Evolutionary conservation across 169 alveolate genomes (phyloP), one percentile per base, ranked within the genome.

Genomic region (Eimeria falciformis): DNA sequence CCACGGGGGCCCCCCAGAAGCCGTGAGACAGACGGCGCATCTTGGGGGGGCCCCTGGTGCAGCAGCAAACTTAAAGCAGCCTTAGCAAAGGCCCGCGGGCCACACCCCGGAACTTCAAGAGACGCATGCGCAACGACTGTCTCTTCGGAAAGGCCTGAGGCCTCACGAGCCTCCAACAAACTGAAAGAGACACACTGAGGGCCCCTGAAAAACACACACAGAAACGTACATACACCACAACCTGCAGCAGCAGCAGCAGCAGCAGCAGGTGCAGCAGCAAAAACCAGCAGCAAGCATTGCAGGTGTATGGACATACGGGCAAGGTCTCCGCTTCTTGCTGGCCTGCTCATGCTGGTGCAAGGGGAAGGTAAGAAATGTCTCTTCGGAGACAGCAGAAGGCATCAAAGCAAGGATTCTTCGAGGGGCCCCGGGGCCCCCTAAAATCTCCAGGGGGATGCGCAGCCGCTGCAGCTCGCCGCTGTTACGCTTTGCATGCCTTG

Each of bases 41-140:
- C 83, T 37, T 71, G 58, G 23, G 83, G 83, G 62, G 83, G 33
- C 5, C 83, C 83, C n/a, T 71, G 58, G 23, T 71, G 83, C 53
- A 71, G 83, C 83, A 71, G 56, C 62, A 71, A 3, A 43, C 83
- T 71, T 14, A 71, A 29, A 29, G 83, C 83, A 9, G 83, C 83
- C 56, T 71, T 56, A 4, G 83, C 83, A 9, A 71, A 37, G 83
- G 83, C 58, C 5, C 56, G 37, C 40, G 58, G 58, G 29, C 58
- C n/a, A n/a, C 58, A 53, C 56, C 58, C 83, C 9, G 83, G 83
- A 0, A 71, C 83, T 18, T 29, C 56, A 6, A 71, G 40, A 43
- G 23, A 25, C 29, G 83, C 53, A 18, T 56, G 29, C 12, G 47
- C 53, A 6, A 71, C 9, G 21, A 18, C 27, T 46, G 62, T 71